Evolutionary conservation across 1,284 basidiomycete species (phyloP).

Genomic region (Pulchroboletus neoregius): DNA sequence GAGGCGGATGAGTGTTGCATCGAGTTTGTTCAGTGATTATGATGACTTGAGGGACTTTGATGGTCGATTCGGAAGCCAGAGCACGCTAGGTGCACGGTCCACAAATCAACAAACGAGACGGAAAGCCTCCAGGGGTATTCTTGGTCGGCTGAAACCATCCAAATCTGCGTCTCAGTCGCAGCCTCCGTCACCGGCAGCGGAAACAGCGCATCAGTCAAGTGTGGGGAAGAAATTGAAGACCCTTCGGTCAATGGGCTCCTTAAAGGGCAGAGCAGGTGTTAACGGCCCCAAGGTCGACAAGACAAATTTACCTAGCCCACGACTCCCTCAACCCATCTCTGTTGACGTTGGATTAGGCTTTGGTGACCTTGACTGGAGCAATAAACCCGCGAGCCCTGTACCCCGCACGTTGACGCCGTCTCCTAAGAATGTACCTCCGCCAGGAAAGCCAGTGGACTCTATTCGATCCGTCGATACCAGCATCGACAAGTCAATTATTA

Average conservation of each 20-base stretch:
- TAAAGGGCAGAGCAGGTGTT: constrained; percentile 49
- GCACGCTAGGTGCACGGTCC: constrained; percentile 54
- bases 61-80: constrained; percentile 75
- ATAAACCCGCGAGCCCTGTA: constrained; percentile 27
- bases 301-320: constrained; percentile 43
- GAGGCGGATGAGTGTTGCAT: constrained; percentile 57
- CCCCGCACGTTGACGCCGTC: constrained; percentile 24
- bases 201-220: constrained; percentile 35
- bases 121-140: constrained; percentile 63
- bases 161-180: constrained; percentile 37
- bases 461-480: constrained; percentile 19
- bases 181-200: constrained; percentile 39
- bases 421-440: constrained; percentile 20
- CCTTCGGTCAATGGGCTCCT: constrained; percentile 73
- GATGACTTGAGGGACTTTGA: constrained; percentile 82
- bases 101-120: constrained; percentile 37
- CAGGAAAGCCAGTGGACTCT: constrained; percentile 16
- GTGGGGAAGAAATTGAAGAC: constrained; percentile 60
- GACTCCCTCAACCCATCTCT: constrained; percentile 47
- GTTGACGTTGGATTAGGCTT: constrained; percentile 60
- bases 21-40: constrained; percentile 74
- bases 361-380: constrained; percentile 52
- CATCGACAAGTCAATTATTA: constrained; percentile 23
- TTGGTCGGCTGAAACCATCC: constrained; percentile 54
- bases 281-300: constrained; percentile 32